Evolutionary conservation across 208 protist species (phyloP).

Genomic region (Leishmania braziliensis): DNA sequence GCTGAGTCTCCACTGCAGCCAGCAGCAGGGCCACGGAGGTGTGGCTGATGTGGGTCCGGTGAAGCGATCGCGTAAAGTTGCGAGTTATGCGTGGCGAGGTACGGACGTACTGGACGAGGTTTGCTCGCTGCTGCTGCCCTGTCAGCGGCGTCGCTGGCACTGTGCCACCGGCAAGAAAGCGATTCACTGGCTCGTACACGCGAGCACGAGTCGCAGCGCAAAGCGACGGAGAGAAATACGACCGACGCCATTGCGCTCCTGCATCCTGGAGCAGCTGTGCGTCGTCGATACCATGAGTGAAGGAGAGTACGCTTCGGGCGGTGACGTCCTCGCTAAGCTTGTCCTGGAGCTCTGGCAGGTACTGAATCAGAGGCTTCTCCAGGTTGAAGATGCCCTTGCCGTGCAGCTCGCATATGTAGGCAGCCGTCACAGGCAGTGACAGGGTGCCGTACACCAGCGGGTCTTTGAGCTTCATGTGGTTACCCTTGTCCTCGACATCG

Average conservation of each 20-base stretch:
- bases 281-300: constrained; percentile 64
- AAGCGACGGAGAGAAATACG: constrained; percentile 32
- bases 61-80: constrained; percentile 20
- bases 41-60: constrained; percentile 48
- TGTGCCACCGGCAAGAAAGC: constrained; percentile 52
- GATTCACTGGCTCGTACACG: constrained; percentile 61
- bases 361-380: constrained; percentile 44
- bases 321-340: constrained; percentile 47
- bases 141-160: constrained; percentile 20
- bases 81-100: constrained; percentile 26
- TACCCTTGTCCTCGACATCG: constrained; percentile 86
- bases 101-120: constrained; percentile 70
- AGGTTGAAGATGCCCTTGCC: constrained; percentile 66
- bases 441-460: constrained; percentile 74
- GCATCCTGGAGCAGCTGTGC: constrained; percentile 48
- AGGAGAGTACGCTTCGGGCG: constrained; percentile 71
- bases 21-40: constrained; percentile 75
- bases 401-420: constrained; percentile 81
- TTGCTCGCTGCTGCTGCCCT: constrained; percentile 65
- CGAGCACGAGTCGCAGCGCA: constrained; percentile 44
- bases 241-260: constrained; percentile 19
- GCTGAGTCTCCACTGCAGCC: constrained; percentile 74
- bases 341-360: constrained; percentile 64
- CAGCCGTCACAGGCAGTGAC: constrained; percentile 69
- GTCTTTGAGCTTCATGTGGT: constrained; percentile 85